Evolutionary conservation across 2,329 filamentous ascomycete species (phyloP).

Genomic region (Pseudogymnoascus sp.): DNA sequence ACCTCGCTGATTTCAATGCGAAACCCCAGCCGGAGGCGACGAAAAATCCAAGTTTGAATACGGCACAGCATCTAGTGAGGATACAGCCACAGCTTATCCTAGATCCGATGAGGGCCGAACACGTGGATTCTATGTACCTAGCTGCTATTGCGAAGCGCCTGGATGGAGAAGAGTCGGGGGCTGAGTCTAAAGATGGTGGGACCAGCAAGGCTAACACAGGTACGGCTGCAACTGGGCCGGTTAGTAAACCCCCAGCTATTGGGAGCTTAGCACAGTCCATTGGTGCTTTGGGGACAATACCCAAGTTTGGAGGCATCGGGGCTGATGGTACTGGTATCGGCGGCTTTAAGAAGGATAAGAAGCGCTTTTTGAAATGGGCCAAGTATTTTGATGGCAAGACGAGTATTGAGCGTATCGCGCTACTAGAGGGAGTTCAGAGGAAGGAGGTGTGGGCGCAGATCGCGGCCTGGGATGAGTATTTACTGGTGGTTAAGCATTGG

Average conservation of each 20-base stretch:
- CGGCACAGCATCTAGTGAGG: constrained; percentile 47
- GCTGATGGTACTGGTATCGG: not conserved
- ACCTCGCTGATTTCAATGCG: constrained; percentile 36
- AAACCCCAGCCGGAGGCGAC: constrained; percentile 39
- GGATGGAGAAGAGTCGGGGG: constrained; percentile 8
- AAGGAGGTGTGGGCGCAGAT: constrained; percentile 68
- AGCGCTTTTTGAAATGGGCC: constrained; percentile 61
- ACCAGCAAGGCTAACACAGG: not conserved
- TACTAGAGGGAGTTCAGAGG: constrained; percentile 79
- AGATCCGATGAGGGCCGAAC: constrained; percentile 69
- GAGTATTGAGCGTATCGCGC: constrained; percentile 75
- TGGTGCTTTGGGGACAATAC: not conserved
- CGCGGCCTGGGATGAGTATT: constrained; percentile 57
- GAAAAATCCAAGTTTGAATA: constrained; percentile 47
- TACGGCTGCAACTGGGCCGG: not conserved
- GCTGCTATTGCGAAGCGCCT: constrained; percentile 50
- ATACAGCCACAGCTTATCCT: constrained; percentile 61
- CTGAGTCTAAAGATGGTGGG: constrained; percentile 10
- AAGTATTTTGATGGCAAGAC: constrained; percentile 84
- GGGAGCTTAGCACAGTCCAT: constrained; percentile 11
- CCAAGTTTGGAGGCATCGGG: not conserved
- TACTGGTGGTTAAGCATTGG: constrained; percentile 64
- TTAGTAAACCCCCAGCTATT: not conserved
- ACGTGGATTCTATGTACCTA: constrained; percentile 66
- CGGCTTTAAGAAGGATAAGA: constrained; percentile 42